These are phyloP conservation scores for Yarrowia deformans DNA, from an alignment of 805 yeast species.

Conservation along the genomic window DNA sequence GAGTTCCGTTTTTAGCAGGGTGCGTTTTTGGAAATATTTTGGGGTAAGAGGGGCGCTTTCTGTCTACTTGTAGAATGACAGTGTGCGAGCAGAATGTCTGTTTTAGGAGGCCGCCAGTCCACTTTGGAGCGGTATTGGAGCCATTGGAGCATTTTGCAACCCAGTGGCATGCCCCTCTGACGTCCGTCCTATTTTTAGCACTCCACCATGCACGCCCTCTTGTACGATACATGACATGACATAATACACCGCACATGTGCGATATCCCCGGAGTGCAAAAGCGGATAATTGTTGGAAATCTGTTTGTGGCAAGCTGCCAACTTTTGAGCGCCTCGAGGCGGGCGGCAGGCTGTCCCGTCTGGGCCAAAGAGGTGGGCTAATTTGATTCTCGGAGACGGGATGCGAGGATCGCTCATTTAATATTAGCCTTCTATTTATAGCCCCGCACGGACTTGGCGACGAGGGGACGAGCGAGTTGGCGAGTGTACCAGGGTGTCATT, in stretches of 20 bases:
- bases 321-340: too few relatives aligned
- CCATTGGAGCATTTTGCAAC: too few relatives aligned
- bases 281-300: too few relatives aligned
- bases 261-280: not conserved
- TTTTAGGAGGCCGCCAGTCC: too few relatives aligned
- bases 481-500: not conserved
- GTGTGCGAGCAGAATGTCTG: too few relatives aligned
- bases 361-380: conserved; percentile 1
- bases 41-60: too few relatives aligned
- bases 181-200: too few relatives aligned
- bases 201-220: too few relatives aligned
- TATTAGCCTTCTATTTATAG: conserved; percentile 36
- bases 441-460: conserved; percentile 1
- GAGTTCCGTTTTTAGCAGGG: conserved; percentile 5
- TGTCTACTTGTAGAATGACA: too few relatives aligned
- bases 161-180: too few relatives aligned
- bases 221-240: conserved; percentile 26
- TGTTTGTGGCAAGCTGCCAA: too few relatives aligned
- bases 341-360: not conserved
- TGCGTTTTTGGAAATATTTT: not conserved
- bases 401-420: conserved; percentile 37
- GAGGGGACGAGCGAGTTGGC: not conserved
- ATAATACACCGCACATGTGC: not conserved
- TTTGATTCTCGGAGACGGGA: conserved; percentile 30
- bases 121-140: too few relatives aligned